Conservation (phyloP, 352 stramenopile genomes). For the Pythium dissotocum region DNA sequence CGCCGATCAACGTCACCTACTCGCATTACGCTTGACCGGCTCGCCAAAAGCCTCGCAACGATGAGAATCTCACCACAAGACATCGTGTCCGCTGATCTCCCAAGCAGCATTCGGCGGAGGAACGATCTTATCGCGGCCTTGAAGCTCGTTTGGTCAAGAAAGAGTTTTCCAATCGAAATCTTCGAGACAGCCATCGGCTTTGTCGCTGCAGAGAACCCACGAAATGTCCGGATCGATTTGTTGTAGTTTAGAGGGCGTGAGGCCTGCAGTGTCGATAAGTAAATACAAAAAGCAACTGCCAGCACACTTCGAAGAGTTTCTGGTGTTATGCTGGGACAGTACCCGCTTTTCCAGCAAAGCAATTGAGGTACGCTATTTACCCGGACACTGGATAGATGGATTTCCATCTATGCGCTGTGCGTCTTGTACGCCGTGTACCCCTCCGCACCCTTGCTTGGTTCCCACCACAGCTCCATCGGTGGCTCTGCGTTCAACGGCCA, state of each 20-base stretch:
- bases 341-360: too few species aligned
- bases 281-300: too few species aligned
- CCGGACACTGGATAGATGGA: too few species aligned
- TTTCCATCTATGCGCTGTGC: neutral
- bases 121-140: neutral
- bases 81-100: neutral
- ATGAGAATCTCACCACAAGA: slow-evolving; percentile 3
- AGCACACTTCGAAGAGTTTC: too few species aligned
- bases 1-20: neutral
- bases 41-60: neutral
- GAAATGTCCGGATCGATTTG: slow-evolving; percentile 17
- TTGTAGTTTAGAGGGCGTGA: neutral
- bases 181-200: neutral
- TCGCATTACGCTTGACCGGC: neutral
- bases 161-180: slow-evolving; percentile 1
- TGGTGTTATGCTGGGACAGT: too few species aligned
- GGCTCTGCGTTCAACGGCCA: slow-evolving; percentile 33
- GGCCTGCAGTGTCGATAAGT: too few species aligned
- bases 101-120: neutral
- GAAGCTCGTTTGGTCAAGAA: too few species aligned
- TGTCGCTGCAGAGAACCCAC: neutral
- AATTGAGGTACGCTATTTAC: too few species aligned
- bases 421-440: neutral
- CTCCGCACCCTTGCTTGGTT: neutral
- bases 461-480: neutral